Conservation (phyloP, 1,139 yeast species). For the Lodderomyces jiufengensis region DNA sequence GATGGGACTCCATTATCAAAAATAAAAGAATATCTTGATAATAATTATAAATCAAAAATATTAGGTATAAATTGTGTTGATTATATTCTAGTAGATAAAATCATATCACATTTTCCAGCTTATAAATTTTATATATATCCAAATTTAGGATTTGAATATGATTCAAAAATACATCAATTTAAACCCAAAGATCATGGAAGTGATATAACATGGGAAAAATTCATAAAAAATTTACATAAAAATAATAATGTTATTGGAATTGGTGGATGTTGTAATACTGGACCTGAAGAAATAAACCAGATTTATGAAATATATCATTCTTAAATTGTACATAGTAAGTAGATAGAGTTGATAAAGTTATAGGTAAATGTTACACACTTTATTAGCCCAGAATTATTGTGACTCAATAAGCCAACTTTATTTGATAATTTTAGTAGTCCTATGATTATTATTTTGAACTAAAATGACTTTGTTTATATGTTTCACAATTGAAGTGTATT, state of each 20-base stretch:
- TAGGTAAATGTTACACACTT: too few relatives aligned
- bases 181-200: slow-evolving; percentile 10
- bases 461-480: too few relatives aligned
- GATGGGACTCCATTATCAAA: slow-evolving; percentile 31
- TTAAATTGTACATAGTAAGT: too few relatives aligned
- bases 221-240: slow-evolving; percentile 31
- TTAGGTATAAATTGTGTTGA: slow-evolving; percentile 43
- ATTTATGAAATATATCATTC: neutral
- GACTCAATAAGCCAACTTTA: too few relatives aligned
- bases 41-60: slow-evolving; percentile 22
- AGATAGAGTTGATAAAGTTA: too few relatives aligned
- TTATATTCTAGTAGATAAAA: slow-evolving; percentile 16
- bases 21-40: slow-evolving; percentile 17
- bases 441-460: too few relatives aligned
- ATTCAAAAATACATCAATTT: slow-evolving; percentile 13
- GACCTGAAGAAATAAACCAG: slow-evolving; percentile 38
- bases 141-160: slow-evolving; percentile 34
- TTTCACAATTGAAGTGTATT: too few relatives aligned
- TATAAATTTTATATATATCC: slow-evolving; percentile 35
- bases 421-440: too few relatives aligned
- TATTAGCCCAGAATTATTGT: too few relatives aligned
- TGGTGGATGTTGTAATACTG: slow-evolving; percentile 62
- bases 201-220: slow-evolving; percentile 25
- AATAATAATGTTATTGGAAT: slow-evolving; percentile 33
- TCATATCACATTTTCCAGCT: slow-evolving; percentile 9